Evolutionary conservation across 169 alveolate genomes (phyloP), one percentile per base, ranked within the genome.

Genomic region (Plasmodium vivax): DNA sequence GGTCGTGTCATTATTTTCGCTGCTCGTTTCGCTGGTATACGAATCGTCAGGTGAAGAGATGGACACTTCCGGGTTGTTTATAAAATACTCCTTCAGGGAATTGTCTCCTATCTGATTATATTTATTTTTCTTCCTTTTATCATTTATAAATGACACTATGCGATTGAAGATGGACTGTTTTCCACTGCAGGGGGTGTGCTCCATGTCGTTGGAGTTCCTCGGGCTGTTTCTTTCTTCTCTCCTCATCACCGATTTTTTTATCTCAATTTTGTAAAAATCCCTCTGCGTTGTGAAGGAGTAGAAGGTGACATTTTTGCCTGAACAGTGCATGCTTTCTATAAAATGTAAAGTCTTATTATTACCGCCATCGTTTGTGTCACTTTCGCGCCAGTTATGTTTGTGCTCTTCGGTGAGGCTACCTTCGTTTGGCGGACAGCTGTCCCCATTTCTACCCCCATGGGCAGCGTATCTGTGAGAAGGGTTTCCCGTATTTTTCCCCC

Each of bases 11-110:
- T 30, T 72, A 85, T 85, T 74, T 10, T 85, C 84, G 72, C 88
- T 88, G 45, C 90, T 88, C 16, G 94, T 88, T 88, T 88, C 90
- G 72, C 90, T 88, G 36, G 84, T 43, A 73, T 88, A 88, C 27
- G 94, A 88, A 80, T 88, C 94, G 68, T 88, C 90, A 41, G 19
- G 19, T 41, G 90, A 87, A 3, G 87, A 88, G 12, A 56, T 58
- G 32, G 32, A 56, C 23, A 45, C n/a, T 14, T 58, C 94, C 1
- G 68, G n/a, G 36, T 62, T 45, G 51, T 88, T 79, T 79, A 88
- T 80, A 56, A 88, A 88, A 88, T 88, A 36, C 47, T 88, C 94
- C 73, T 88, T 88, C 19, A 88, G 51, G 0, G 94, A 27, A 19
- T 41, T 58, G 32, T 88, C 81, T 56, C 34, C 68, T 88, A 80